Evolutionary conservation across 163 green algal species (phyloP), one percentile per base, ranked within the genome.

Genomic region (Trebouxiophyceae sp.): DNA sequence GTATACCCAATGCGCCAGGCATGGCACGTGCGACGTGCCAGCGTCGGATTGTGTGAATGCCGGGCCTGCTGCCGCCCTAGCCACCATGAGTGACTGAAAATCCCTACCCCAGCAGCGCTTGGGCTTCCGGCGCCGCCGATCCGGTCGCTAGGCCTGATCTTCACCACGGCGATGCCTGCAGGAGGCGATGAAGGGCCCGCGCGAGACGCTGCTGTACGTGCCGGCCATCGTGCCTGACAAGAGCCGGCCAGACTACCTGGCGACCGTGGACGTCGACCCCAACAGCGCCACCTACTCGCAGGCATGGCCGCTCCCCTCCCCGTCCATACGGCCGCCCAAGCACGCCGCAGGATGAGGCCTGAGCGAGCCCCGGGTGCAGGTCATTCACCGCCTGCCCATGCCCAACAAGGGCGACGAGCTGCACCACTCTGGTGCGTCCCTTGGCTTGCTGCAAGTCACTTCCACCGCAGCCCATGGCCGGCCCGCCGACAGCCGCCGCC

Each of bases 391-490:
- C 22, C 66, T 88, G 44, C 74, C 67, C 28, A 82, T 95, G 78
- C 79, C 83, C 0, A 56, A 86, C 59, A 69, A 73, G 2, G 84
- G 86, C 0, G 89, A 95, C 54, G 89, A 95, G 83, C 73, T 95
- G 62, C 89, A 95, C 68, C 89, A 95, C 75, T 60, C 68, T 73
- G 83, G 84, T 93, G 85, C 84, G 91, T 91, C 61, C 75, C 78
- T 0, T 91, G 84, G 79, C 8, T 16, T n/a, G 16, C 39, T 16
- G 8, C 39, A 8, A 8, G 8, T 50, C 39, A 50, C 39, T 50
- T 8, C 8, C 39, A 50, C 8, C 39, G 39, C 39, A 50, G 39
- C 39, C 8, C 39, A n/a, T 16, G 16, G 39, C 39, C 39, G 84
- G 79, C 8, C 39, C 8, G 16, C 39, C 39, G 8, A 8, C 39